Evolutionary conservation across 2,329 filamentous ascomycete species (phyloP), one percentile per base, ranked within the genome.

Genomic region (Dendrostoma leiphaemia): DNA sequence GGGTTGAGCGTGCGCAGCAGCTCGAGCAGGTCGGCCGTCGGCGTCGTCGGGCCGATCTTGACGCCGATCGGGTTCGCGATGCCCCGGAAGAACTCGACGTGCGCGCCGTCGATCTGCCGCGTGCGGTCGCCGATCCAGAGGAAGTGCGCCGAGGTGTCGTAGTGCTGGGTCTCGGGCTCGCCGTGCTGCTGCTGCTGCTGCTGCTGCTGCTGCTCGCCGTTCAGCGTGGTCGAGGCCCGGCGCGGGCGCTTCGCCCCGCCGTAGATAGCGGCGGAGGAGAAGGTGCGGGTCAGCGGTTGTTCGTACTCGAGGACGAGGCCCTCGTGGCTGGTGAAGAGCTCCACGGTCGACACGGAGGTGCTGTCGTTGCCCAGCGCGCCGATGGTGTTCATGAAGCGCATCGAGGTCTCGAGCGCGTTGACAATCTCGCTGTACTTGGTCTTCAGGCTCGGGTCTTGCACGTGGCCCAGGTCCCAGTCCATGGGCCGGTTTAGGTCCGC

Each of bases 91-190:
- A 95, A 99, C 73, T 99, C 94, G 59, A 99, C 89, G 71, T 99
- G 94, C 0, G 89, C 93, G 63, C 93, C 90, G 67, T 94, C 89
- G 43, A 97, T 84, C 72, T 97, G 93, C 44, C 94, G 85, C 2
- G 94, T 99, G 61, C 94, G 89, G 71, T 99, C 94, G 51, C 94
- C 94, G 64, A 99, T 95, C 94, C 94, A 99, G 69, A 99, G 82
- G 76, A 99, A 97, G 69, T 99, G 94, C 0, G 91, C 90, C 4
- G 91, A 96, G 0, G 93, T 97, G 72, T 96, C 89, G 75, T 95
- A 97, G 81, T 90, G 95, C 65, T 86, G 85, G 65, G 82, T 83
- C 15, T 71, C 68, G 48, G 72, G 61, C 38, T 66, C 35, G 34
- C 38, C 26, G 34, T 37, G 34, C 60, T 48, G 40, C 34, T 46